Base-by-base conservation (phyloP, 805 yeast genomes). In the Candida insectorum region DNA sequence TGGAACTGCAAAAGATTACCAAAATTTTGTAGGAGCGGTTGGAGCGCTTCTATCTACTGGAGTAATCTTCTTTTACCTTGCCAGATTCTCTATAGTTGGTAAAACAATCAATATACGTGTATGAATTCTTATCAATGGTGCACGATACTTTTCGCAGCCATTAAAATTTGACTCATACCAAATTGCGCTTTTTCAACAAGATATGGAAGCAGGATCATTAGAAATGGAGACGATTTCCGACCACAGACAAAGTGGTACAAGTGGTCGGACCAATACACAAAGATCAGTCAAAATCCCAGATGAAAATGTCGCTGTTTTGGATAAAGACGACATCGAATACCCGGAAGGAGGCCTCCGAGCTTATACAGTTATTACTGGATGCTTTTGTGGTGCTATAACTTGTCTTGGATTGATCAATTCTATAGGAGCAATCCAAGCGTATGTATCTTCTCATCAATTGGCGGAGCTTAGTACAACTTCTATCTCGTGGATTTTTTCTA, bases 321-420 rank as follows among this genome's bases (percentile, higher is more conserved):
- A 43, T 16, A 43, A 35, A 24, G 45, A 45, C 20, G 42, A 41
- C 13, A 36, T 34, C 2, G 40, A 43, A 14, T 57, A 47, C 34
- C 83, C 83, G 0, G 82, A 81, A 43, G 85, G 85, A 13, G 85
- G 86, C 0, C 32, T 54, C 24, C 46, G 52, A 38, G 85, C 85
- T 0, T 76, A 78, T 60, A 38, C 55, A 3, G 81, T 77, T 2
- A 71, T 77, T 0, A 51, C 77, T 16, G 87, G 85, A 2, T 62
- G 76, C 3, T 78, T 77, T 45, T 51, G 73, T 26, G 85, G 85
- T 0, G 60, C 75, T 23, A 57, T 70, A 2, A 72, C 75, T 2
- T 62, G 65, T 26, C 70, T 78, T 37, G 87, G 88, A 1, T 43
- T 76, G 23, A 53, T 75, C 39, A 80, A 80, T 46, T 55, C 79